A percentile compares a stretch with the other conserved stretches of the same genome.
phyloP scores from a whole-genome alignment of 2,329 filamentous ascomycete species.

The Pseudogymnoascus sp. region DNA sequence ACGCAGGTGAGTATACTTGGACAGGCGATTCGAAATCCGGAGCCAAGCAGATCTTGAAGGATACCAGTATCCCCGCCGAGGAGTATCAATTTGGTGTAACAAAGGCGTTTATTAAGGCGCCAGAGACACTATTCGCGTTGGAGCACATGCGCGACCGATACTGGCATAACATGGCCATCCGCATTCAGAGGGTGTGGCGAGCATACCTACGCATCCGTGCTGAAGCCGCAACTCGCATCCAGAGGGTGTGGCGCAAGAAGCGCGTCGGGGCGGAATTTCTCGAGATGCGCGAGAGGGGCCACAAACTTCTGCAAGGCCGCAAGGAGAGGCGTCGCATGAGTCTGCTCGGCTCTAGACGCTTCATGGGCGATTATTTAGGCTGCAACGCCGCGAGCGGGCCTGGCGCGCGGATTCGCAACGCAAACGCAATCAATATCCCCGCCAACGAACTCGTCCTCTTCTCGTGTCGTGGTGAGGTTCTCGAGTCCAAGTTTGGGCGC shows the following conservation, averaged over 20 bases:
- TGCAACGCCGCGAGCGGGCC: constrained; percentile 72
- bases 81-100: constrained; percentile 96
- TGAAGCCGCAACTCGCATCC: constrained; percentile 88
- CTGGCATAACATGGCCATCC: constrained; percentile 99
- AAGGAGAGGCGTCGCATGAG: constrained; percentile 91
- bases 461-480: constrained; percentile 80
- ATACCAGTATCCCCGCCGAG: constrained; percentile 88
- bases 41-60: constrained; percentile 86
- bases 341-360: constrained; percentile 81
- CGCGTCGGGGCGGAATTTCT: constrained; percentile 84
- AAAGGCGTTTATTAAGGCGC: constrained; percentile 97
- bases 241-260: constrained; percentile 91
- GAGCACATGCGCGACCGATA: constrained; percentile 97
- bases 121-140: constrained; percentile 90
- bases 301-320: constrained; percentile 68
- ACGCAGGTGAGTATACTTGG: constrained; percentile 97
- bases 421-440: constrained; percentile 61
- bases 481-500: constrained; percentile 91
- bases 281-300: constrained; percentile 79
- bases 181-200: constrained; percentile 94
- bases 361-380: constrained; percentile 90
- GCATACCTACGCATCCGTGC: constrained; percentile 88
- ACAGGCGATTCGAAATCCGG: constrained; percentile 79
- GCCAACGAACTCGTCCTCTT: constrained; percentile 72
- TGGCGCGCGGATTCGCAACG: constrained; percentile 70